phyloP scores from a whole-genome alignment of 352 stramenopile genomes.

The Aphanomyces euteiches region DNA sequence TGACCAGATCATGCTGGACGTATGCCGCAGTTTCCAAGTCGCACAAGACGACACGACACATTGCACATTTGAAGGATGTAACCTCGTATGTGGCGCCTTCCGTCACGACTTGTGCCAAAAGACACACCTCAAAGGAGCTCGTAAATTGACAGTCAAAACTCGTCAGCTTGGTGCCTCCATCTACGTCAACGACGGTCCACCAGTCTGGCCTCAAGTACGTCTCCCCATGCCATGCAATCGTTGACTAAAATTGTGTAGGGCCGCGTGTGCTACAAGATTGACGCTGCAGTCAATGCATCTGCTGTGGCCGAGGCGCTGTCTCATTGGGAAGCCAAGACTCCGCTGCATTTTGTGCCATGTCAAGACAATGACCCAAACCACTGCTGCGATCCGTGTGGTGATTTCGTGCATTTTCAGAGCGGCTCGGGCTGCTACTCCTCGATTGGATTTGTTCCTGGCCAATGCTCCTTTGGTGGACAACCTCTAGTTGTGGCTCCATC shows the following conservation, averaged over 20 bases:
- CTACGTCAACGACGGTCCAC: conserved; percentile 7
- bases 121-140: conserved; percentile 12
- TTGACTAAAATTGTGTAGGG: background rate
- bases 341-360: background rate
- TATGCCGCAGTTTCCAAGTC: conserved; percentile 10
- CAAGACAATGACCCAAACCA: background rate
- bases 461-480: background rate
- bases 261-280: conserved; percentile 12
- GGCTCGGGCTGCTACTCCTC: conserved; percentile 14
- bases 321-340: conserved; percentile 4
- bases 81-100: background rate
- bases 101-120: conserved; percentile 7
- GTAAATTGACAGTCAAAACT: background rate
- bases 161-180: conserved; percentile 7
- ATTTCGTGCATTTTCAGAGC: conserved; percentile 23
- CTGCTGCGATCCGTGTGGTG: conserved; percentile 5
- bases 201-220: conserved; percentile 1
- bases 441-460: conserved; percentile 8
- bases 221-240: background rate
- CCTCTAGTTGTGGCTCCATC: conserved; percentile 6
- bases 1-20: conserved; percentile 11
- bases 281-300: background rate
- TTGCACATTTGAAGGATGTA: conserved; percentile 6
- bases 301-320: background rate
- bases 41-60: background rate